Conservation (phyloP, 345 rosid genomes). For the Lepidium aucheri region DNA sequence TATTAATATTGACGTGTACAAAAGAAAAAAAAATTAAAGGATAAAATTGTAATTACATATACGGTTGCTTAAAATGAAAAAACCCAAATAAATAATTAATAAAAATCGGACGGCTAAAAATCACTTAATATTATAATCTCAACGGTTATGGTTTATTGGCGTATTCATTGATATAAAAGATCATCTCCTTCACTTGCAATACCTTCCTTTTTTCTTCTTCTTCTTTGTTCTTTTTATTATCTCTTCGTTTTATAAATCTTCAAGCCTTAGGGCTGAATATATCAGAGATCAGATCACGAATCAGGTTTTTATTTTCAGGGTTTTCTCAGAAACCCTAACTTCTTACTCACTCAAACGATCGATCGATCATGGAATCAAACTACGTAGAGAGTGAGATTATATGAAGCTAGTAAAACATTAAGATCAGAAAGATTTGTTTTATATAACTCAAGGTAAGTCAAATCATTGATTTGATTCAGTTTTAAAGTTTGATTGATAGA, state of each 20-base stretch:
- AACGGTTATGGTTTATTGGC: slow-evolving; percentile 8
- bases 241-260: slow-evolving; percentile 10
- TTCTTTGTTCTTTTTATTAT: background rate
- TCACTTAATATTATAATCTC: background rate
- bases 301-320: background rate
- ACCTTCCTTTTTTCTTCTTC: background rate
- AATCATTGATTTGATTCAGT: slow-evolving; percentile 11
- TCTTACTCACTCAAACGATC: slow-evolving; percentile 4
- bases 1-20: no score
- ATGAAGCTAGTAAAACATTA: background rate
- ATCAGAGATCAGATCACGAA: background rate
- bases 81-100: background rate
- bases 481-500: slow-evolving; percentile 6
- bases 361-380: slow-evolving; percentile 5
- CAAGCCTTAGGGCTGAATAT: background rate
- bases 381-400: slow-evolving; percentile 11
- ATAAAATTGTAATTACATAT: background rate
- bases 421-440: background rate
- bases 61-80: slow-evolving; percentile 15
- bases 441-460: slow-evolving; percentile 10
- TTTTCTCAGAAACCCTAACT: slow-evolving; percentile 17
- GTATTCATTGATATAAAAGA: slow-evolving; percentile 10
- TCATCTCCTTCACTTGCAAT: slow-evolving; percentile 2
- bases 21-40: background rate
- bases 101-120: slow-evolving; percentile 18